Evolutionary conservation across 805 yeast genomes (phyloP), one percentile per base, ranked within the genome.

Genomic region (Kregervanrija pseudodelftensis): DNA sequence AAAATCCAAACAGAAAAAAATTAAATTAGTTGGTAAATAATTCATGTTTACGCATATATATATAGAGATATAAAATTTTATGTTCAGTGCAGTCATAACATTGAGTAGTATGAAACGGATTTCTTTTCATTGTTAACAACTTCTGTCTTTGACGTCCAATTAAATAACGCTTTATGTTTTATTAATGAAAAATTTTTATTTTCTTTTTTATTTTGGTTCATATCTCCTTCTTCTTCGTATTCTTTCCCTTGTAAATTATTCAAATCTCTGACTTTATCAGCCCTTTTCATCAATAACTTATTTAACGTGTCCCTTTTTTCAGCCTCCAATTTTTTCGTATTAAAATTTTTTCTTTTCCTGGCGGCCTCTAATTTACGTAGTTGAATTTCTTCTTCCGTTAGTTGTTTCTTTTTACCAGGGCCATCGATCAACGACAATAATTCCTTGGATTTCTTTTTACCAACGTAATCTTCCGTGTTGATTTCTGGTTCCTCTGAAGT

Each of bases 231-330:
- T 40, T 58, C 56, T 11, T 57, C 57, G 42, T 58, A 57, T 46
- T 61, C 64, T 42, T 56, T 55, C 28, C 61, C 60, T 30, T 50
- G 54, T 30, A 58, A 42, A 15, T 50, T 53, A 31, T 54, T 49
- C 35, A 56, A 48, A 35, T 60, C 76, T 51, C 84, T 69, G 1
- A 79, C 76, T 59, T 84, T 84, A 40, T 78, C 79, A 0, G 96
- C 96, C 50, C 96, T 74, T 62, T 90, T 80, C 64, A 86, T 82
- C 51, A 91, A 69, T 51, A 91, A 68, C 61, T 86, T 87, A 61
- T 91, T 91, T 51, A 91, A 72, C 0, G 97, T 90, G 51, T 91
- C 97, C 58, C 82, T 77, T 60, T 93, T 93, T 63, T 93, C 98
- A 61, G 87, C 96, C 58, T 90, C 97, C 36, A 87, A 66, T 51